Percentiles rank a stretch among this genome's conserved stretches.
phyloP scores from a whole-genome alignment of 768 basidiomycete species.

The Naganishia onofrii region DNA sequence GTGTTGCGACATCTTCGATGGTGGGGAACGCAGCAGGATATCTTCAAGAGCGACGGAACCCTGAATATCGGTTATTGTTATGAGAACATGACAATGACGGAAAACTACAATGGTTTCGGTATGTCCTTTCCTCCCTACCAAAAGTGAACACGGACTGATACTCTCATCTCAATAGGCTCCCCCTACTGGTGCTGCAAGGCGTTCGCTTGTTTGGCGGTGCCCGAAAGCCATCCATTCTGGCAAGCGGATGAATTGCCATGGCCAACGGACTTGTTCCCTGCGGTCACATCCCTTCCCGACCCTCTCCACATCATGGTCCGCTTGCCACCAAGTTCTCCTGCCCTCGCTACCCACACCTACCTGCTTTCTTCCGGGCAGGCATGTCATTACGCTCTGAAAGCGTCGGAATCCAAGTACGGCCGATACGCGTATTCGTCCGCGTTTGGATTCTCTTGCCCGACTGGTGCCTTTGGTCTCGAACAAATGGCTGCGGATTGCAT shows the following conservation, averaged over 20 bases:
- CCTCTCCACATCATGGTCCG: slow-evolving; percentile 69
- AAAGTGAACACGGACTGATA: neutral
- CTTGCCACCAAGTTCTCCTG: slow-evolving; percentile 37
- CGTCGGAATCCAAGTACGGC: slow-evolving; percentile 74
- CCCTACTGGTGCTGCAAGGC: slow-evolving; percentile 81
- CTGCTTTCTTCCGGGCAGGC: slow-evolving; percentile 73
- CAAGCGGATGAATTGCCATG: slow-evolving; percentile 64
- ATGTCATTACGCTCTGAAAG: slow-evolving; percentile 74
- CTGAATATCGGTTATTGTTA: slow-evolving; percentile 70
- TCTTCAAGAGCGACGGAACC: slow-evolving; percentile 62
- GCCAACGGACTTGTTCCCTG: slow-evolving; percentile 57
- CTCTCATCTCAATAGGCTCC: slow-evolving; percentile 58
- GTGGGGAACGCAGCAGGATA: slow-evolving; percentile 63
- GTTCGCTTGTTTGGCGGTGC: slow-evolving; percentile 66
- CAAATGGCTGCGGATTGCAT: slow-evolving; percentile 70
- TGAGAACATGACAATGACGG: slow-evolving; percentile 68
- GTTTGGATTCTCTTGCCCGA: slow-evolving; percentile 73
- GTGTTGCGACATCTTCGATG: slow-evolving; percentile 70
- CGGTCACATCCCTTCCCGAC: slow-evolving; percentile 60
- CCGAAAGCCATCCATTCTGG: slow-evolving; percentile 72
- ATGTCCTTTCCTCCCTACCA: slow-evolving; percentile 21
- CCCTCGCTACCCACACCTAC: slow-evolving; percentile 61
- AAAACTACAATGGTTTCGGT: slow-evolving; percentile 65
- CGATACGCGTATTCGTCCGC: slow-evolving; percentile 74
- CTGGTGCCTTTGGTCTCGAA: slow-evolving; percentile 66